phyloP scores from a whole-genome alignment of 805 yeast genomes.

The Candida odintsovae region DNA sequence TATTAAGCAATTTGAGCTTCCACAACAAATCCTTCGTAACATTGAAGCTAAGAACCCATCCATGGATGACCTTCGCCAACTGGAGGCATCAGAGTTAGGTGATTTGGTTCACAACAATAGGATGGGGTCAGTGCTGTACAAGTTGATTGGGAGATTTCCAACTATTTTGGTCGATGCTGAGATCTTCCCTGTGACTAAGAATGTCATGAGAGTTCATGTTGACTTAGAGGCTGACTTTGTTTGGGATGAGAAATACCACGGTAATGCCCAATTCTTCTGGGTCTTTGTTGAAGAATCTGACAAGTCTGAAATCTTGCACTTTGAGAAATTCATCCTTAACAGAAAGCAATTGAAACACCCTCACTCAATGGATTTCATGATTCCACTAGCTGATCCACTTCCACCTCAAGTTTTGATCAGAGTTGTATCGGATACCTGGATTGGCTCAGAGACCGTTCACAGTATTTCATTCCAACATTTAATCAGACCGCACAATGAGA shows the following conservation, averaged over 20 bases:
- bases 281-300: slow-evolving; percentile 85
- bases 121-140: slow-evolving; percentile 61
- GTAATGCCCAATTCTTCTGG: slow-evolving; percentile 86
- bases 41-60: slow-evolving; percentile 60
- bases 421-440: slow-evolving; percentile 81
- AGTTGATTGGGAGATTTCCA: slow-evolving; percentile 69
- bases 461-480: slow-evolving; percentile 86
- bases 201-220: slow-evolving; percentile 78
- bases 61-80: slow-evolving; percentile 67
- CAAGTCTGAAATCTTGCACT: slow-evolving; percentile 66
- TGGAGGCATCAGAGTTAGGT: slow-evolving; percentile 74
- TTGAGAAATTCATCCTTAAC: slow-evolving; percentile 70
- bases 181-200: slow-evolving; percentile 81
- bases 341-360: slow-evolving; percentile 44
- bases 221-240: slow-evolving; percentile 66
- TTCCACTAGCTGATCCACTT: slow-evolving; percentile 83
- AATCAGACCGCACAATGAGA: slow-evolving; percentile 82
- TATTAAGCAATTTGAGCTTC: slow-evolving; percentile 76
- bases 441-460: slow-evolving; percentile 73
- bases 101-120: slow-evolving; percentile 80
- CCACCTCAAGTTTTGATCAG: slow-evolving; percentile 84
- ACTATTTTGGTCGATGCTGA: slow-evolving; percentile 68
- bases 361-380: slow-evolving; percentile 86
- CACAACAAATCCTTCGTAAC: slow-evolving; percentile 55
- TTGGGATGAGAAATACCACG: slow-evolving; percentile 83